Conservation (phyloP, 2,329 filamentous ascomycete genomes). For the Penicillium italicum region DNA sequence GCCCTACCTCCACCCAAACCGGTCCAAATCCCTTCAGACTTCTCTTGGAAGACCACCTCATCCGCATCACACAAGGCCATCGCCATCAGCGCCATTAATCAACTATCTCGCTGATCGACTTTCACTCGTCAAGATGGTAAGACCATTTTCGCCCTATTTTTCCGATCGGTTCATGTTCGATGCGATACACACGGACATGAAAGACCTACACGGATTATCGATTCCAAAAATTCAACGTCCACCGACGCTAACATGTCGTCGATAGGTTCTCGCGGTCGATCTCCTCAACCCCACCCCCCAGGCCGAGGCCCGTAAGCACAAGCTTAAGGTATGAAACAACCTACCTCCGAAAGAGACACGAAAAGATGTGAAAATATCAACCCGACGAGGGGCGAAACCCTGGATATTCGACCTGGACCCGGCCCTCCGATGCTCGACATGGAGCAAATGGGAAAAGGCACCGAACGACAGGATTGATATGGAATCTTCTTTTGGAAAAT, state of each 20-base stretch:
- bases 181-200: slow-evolving; percentile 1
- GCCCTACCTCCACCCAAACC: slow-evolving; percentile 31
- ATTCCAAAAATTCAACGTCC: slow-evolving; percentile 9
- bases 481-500: background rate
- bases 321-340: slow-evolving; percentile 82
- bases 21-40: slow-evolving; percentile 35
- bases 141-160: slow-evolving; percentile 19
- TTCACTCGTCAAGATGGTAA: slow-evolving; percentile 45
- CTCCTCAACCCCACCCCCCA: slow-evolving; percentile 98
- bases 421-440: slow-evolving; percentile 3
- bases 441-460: slow-evolving; percentile 2
- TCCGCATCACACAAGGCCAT: slow-evolving; percentile 39
- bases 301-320: slow-evolving; percentile 99
- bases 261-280: slow-evolving; percentile 99
- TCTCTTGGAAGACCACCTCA: slow-evolving; percentile 34
- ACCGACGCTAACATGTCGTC: slow-evolving; percentile 20
- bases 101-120: slow-evolving; percentile 41
- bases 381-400: background rate
- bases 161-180: slow-evolving; percentile 6
- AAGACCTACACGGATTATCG: background rate
- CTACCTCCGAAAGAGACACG: slow-evolving; percentile 5
- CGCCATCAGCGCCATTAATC: slow-evolving; percentile 42
- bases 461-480: slow-evolving; percentile 2
- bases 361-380: slow-evolving; percentile 11
- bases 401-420: slow-evolving; percentile 6